These are phyloP conservation scores for Spatholobus suberectus DNA, from an alignment of 306 rosid species.

Conservation along the genomic window DNA sequence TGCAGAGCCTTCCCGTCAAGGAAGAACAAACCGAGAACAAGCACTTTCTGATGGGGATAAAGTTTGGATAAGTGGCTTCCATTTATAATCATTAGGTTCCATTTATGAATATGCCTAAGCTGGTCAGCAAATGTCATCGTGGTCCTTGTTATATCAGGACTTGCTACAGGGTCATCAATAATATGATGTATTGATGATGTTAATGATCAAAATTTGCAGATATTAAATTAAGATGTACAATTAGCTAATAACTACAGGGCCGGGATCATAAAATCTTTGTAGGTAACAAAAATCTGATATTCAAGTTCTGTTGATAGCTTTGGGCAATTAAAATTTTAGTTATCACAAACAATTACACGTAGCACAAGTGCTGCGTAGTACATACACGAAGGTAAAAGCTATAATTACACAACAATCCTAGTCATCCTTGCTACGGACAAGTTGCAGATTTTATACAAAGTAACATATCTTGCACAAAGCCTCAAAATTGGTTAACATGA, in stretches of 20 bases:
- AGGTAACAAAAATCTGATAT: not conserved
- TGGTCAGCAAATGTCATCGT: too few species aligned
- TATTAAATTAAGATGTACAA: too few species aligned
- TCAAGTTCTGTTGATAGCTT: not conserved
- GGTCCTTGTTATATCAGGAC: too few species aligned
- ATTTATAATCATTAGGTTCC: not conserved
- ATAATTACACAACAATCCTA: not conserved
- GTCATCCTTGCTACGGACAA: slow-evolving; percentile 7
- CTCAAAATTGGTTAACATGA: slow-evolving; percentile 6
- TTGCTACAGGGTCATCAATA: too few species aligned
- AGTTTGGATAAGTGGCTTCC: not conserved
- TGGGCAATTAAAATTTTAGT: not conserved
- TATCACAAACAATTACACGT: not conserved
- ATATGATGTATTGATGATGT: too few species aligned
- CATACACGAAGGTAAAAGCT: slow-evolving; percentile 18
- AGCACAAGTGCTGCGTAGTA: not conserved
- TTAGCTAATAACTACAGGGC: slow-evolving; percentile 1
- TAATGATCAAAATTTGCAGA: too few species aligned
- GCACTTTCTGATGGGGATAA: too few species aligned
- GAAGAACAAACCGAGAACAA: too few species aligned
- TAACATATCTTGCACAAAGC: not conserved
- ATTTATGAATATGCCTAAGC: not conserved
- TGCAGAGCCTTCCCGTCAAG: not conserved
- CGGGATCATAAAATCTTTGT: not conserved
- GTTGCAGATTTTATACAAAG: slow-evolving; percentile 2